A percentile compares a stretch with the other conserved stretches of the same genome.
These are phyloP conservation scores for Penicillium sp. DNA, from an alignment of 2,329 filamentous ascomycete genomes.

Conservation along the genomic window DNA sequence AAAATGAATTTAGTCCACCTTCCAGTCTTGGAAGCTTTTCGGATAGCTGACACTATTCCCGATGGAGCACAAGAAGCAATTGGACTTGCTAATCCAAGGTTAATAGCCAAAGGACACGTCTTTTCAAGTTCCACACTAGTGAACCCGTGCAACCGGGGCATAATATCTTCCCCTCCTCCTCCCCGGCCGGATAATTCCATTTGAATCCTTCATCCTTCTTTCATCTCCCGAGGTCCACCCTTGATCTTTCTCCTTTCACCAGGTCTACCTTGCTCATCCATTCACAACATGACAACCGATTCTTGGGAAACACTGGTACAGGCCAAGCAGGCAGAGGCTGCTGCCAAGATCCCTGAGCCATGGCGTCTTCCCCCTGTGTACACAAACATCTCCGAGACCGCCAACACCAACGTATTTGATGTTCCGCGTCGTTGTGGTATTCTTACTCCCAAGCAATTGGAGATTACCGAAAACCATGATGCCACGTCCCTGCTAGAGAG, in stretches of 20 bases:
- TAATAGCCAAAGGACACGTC: too few species aligned
- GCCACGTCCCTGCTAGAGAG: slow-evolving; percentile 5
- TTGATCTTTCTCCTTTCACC: background rate
- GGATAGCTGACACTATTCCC: too few species aligned
- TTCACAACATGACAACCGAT: background rate
- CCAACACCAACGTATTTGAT: slow-evolving; percentile 6
- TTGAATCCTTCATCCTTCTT: background rate
- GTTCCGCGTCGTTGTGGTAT: slow-evolving; percentile 37
- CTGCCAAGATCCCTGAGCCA: slow-evolving; percentile 27
- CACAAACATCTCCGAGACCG: background rate
- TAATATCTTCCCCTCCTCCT: background rate
- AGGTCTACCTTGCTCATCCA: background rate
- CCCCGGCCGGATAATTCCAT: background rate
- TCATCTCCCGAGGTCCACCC: too few species aligned
- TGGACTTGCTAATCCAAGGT: too few species aligned
- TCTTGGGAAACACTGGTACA: background rate
- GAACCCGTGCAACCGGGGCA: background rate
- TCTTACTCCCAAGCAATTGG: slow-evolving; percentile 39
- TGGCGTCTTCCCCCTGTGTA: slow-evolving; percentile 24
- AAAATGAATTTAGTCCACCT: background rate
- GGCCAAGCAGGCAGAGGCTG: slow-evolving; percentile 23
- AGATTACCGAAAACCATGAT: slow-evolving; percentile 37
- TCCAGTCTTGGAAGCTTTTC: too few species aligned
- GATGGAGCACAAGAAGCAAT: too few species aligned
- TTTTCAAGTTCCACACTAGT: too few species aligned